phyloP scores from a whole-genome alignment of 768 basidiomycete species.

The Rhizopogon vesiculosus region DNA sequence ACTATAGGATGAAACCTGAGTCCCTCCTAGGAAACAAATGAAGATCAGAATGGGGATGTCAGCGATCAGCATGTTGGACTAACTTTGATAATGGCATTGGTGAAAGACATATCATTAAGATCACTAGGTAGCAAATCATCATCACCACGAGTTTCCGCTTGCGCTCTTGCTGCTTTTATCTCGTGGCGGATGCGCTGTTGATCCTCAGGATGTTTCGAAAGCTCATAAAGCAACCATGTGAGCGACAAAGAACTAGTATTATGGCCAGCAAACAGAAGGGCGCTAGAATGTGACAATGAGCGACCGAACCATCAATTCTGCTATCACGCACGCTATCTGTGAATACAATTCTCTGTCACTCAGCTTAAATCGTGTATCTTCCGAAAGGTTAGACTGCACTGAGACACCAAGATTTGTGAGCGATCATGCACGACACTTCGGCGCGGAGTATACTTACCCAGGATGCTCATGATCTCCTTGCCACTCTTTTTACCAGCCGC shows the following conservation, averaged over 20 bases:
- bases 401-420: background rate
- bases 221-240: slow-evolving; percentile 10
- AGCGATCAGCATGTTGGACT: background rate
- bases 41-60: too few species aligned
- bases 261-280: slow-evolving; percentile 13
- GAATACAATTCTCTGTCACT: slow-evolving; percentile 27
- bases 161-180: slow-evolving; percentile 9
- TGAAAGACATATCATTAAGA: slow-evolving; percentile 27
- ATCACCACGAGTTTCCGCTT: slow-evolving; percentile 17
- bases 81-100: slow-evolving; percentile 30
- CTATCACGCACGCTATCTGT: slow-evolving; percentile 23
- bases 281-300: slow-evolving; percentile 21
- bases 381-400: slow-evolving; percentile 27
- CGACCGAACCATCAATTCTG: slow-evolving; percentile 8
- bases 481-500: slow-evolving; percentile 14
- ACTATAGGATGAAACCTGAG: slow-evolving; percentile 29
- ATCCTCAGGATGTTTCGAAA: slow-evolving; percentile 10
- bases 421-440: background rate
- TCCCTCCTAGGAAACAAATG: slow-evolving; percentile 11
- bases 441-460: slow-evolving; percentile 12
- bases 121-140: slow-evolving; percentile 25
- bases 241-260: slow-evolving; percentile 10
- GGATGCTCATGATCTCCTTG: slow-evolving; percentile 30
- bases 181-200: slow-evolving; percentile 11
- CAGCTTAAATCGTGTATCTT: slow-evolving; percentile 21